Percentiles rank a stretch among this genome's conserved stretches.
Evolutionary conservation across 2,329 filamentous ascomycete genomes (phyloP).

Genomic region (Ceratocystis alfenasii): DNA sequence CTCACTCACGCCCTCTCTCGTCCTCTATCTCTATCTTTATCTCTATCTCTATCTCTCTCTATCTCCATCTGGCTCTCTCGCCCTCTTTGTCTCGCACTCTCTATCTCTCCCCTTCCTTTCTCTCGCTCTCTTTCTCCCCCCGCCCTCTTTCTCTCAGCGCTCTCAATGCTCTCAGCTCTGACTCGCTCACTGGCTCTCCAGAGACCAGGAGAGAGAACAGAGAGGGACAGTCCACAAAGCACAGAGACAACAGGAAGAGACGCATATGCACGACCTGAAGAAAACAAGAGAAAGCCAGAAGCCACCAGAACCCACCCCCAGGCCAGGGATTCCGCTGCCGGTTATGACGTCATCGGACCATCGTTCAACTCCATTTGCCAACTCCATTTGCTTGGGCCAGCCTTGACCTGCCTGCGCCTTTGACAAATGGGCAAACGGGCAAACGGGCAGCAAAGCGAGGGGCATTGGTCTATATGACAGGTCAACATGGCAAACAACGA

Average conservation of each 20-base stretch:
- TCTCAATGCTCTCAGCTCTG: no score
- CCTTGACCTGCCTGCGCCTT: background rate
- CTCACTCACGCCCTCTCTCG: no score
- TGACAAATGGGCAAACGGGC: background rate
- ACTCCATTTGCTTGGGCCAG: background rate
- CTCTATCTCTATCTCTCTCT: background rate
- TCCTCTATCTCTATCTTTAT: background rate
- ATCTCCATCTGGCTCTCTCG: background rate
- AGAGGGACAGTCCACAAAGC: background rate
- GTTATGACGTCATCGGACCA: conserved; percentile 9
- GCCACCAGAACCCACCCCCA: background rate
- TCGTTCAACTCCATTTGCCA: background rate
- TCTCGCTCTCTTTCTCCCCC: no score
- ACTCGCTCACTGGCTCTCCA: background rate
- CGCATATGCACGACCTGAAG: conserved; percentile 3
- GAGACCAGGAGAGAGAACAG: background rate
- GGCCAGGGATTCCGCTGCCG: conserved; percentile 1
- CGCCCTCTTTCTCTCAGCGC: no score
- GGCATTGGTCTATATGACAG: background rate
- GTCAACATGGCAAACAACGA: background rate
- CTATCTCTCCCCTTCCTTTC: background rate
- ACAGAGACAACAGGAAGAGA: conserved; percentile 10
- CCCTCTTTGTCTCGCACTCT: background rate
- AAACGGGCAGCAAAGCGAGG: background rate
- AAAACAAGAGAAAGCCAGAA: conserved; percentile 6